These are phyloP conservation scores for Rasamsonia emersonii DNA, from an alignment of 2,329 filamentous ascomycete species.

Conservation along the genomic window DNA sequence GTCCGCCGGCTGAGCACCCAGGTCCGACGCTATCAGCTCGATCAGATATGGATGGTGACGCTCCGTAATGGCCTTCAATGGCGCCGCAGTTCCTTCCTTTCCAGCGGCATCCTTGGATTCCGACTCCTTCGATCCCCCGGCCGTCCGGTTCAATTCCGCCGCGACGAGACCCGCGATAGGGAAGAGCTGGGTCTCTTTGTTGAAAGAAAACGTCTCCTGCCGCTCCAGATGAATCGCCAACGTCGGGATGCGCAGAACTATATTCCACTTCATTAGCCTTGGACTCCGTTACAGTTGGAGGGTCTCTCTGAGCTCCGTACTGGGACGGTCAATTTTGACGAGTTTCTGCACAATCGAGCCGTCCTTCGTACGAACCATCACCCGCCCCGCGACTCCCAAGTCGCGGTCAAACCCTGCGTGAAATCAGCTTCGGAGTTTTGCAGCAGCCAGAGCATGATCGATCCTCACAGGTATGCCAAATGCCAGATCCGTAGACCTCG, in stretches of 20 bases:
- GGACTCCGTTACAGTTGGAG: no score
- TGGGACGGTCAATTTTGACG: constrained; percentile 81
- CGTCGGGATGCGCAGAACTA: constrained; percentile 81
- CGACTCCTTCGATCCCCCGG: constrained; percentile 37
- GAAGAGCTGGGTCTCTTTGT: constrained; percentile 94
- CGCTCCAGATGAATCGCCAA: constrained; percentile 91
- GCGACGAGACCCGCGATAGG: constrained; percentile 83
- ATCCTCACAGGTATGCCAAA: constrained; percentile 76
- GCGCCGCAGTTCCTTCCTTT: constrained; percentile 55
- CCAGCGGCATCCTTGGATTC: constrained; percentile 30
- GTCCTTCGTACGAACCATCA: constrained; percentile 66
- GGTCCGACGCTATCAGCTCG: constrained; percentile 73
- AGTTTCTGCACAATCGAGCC: constrained; percentile 74
- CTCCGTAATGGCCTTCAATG: constrained; percentile 66
- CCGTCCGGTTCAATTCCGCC: constrained; percentile 75
- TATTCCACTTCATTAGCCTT: no score
- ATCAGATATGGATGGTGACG: constrained; percentile 85
- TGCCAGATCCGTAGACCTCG: constrained; percentile 91
- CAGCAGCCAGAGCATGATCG: background rate
- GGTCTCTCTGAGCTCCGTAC: constrained; percentile 24
- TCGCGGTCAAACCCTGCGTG: constrained; percentile 78
- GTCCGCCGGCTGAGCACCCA: constrained; percentile 59
- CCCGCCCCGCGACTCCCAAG: constrained; percentile 78
- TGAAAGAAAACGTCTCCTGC: constrained; percentile 77
- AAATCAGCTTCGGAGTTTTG: constrained; percentile 14